Base-by-base conservation (phyloP, 495 filamentous ascomycete genomes). In the Penicillium malachiteum region DNA sequence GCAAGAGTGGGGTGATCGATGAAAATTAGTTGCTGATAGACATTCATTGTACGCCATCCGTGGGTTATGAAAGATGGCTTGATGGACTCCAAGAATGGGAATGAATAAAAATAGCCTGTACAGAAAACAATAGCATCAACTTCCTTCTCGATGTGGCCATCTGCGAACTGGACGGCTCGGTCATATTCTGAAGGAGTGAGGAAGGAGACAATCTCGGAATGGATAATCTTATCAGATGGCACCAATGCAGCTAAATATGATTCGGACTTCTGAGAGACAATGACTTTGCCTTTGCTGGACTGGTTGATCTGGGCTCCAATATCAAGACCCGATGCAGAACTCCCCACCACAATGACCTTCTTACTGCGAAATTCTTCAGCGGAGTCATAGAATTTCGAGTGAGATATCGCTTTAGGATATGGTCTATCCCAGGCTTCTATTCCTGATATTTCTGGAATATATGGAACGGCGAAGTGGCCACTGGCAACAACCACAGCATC, bases 401-500 rank as follows among this genome's bases (percentile, higher is more conserved):
- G 93, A 0, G 82, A 81, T 18, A 96, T 88, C 0, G 77, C 55
- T 0, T 78, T 81, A 0, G 88, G 88, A 54, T 90, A 81, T 3
- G 69, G 62, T 30, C 68, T 52, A 63, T 89, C 78, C 85, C 84
- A 82, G 46, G 59, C 66, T 50, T 65, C 50, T 10, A 88, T 78
- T 2, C 86, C 85, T 1, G 65, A 49, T n/a, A 88, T 82, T 21
- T 79, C 69, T 0, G 92, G 92, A 9, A 95, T 71, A 65, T 80
- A 86, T 0, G 87, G 87, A 7, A 87, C 82, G 17, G 79, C 79
- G 67, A 88, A 95, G 63, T 96, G 91, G 1, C 92, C 92, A 56
- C 79, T 91, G 7, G 90, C 89, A n/a, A 92, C 84, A 1, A 94
- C 83, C 5, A 96, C 83, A 10, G 89, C 91, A 71, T 96, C 91